A percentile compares a stretch with the other conserved stretches of the same genome.
These are phyloP conservation scores for Elymus sibiricus DNA, from an alignment of 176 grass and related monocot genomes.

Conservation along the genomic window DNA sequence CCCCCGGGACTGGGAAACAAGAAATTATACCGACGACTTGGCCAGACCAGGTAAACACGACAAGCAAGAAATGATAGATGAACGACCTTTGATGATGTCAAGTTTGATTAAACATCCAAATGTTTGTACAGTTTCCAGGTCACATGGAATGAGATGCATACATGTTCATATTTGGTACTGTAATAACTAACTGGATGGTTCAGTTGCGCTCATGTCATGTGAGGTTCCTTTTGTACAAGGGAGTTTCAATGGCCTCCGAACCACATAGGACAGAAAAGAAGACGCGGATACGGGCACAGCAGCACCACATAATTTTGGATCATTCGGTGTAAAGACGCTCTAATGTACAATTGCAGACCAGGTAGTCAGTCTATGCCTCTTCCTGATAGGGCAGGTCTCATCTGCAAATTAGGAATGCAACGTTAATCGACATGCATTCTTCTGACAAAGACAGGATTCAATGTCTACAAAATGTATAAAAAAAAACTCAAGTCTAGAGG, in stretches of 20 bases:
- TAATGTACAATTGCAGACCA: constrained; percentile 39
- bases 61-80: not conserved
- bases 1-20: not conserved
- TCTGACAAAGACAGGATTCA: not conserved
- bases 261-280: constrained; percentile 9
- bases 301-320: constrained; percentile 24
- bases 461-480: not conserved
- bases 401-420: constrained; percentile 35
- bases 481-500: not conserved
- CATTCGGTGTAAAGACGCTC: constrained; percentile 27
- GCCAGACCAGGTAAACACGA: not conserved
- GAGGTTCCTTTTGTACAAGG: constrained; percentile 64
- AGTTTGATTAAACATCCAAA: not conserved
- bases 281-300: constrained; percentile 35
- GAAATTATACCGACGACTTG: not conserved
- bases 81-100: not conserved
- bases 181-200: not conserved
- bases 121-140: not conserved
- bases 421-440: constrained; percentile 7
- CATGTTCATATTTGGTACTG: not conserved
- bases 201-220: constrained; percentile 35
- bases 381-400: constrained; percentile 20
- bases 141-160: constrained; percentile 11
- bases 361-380: not conserved
- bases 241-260: constrained; percentile 33